Base-by-base conservation (phyloP, 2,329 filamentous ascomycete species). In the Passalora sequoiae region DNA sequence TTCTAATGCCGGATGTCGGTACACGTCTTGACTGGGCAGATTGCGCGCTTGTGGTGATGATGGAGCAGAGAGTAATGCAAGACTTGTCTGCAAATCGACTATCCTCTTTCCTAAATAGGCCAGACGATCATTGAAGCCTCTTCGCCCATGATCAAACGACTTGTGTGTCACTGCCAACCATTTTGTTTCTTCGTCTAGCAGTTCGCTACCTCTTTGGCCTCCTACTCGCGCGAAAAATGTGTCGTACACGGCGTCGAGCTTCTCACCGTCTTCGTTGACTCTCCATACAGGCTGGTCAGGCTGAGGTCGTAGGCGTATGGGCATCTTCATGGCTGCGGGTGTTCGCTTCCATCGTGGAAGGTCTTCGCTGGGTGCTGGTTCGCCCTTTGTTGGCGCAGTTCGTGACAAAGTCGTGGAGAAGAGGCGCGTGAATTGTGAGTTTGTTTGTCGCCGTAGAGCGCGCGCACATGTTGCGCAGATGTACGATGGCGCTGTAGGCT, bases 121-220 rank as follows among this genome's bases (percentile, higher is more conserved):
- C 66, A 98, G 72, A 50, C 87, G 80, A 60, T 96, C 91, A 65
- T 98, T 98, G 70, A 91, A 95, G 1, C 91, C 91, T 73, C 89
- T 83, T 60, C 88, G 76, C 40, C 89, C 92, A 62, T 97, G 89
- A 64, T 98, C 91, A 62, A 95, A 97, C 68, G 89, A 96, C 78
- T 97, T 97, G 68, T 97, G 92, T 54, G 92, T 98, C 43, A 98
- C 80, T 21, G 89, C 89, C 60, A 97, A 72, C 92, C 92, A 98
- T 71, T 96, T 97, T 50, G 92, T 75, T 69, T 98, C 91, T 12
- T 96, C 89, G 2, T 84, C 82, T 45, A 98, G 73, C 64, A 92
- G 78, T 55, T 85, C 78, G 86, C 86, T 33, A 77, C 80, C 35
- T 72, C 43, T 47, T 6, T 50, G 22, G 4, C 89, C 91, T n/a